phyloP scores from a whole-genome alignment of 176 grass and related monocot genomes.

The Zea luxurians region DNA sequence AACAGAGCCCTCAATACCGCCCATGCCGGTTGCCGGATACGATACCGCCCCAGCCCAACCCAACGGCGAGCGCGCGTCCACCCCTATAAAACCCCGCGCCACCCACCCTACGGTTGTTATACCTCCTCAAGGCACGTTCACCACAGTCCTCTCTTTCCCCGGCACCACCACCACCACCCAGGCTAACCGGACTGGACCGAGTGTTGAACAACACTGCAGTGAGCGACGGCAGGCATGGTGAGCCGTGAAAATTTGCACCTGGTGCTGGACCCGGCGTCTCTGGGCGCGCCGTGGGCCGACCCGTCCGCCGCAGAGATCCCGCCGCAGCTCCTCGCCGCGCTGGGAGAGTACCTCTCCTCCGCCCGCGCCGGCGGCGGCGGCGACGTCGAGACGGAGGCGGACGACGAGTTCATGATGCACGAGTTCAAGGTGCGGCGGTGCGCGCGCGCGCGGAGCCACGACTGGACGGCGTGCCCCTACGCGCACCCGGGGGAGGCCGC shows the following conservation, averaged over 20 bases:
- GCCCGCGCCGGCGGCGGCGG: neutral
- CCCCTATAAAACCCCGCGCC: neutral
- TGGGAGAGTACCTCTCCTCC: constrained; percentile 44
- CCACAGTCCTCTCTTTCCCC: too few species aligned
- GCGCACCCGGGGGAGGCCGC: constrained; percentile 94
- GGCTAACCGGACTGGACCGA: too few species aligned
- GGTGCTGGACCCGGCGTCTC: constrained; percentile 39
- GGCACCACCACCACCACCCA: too few species aligned
- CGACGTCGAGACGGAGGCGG: constrained; percentile 26
- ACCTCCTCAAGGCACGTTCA: too few species aligned
- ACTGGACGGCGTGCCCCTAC: constrained; percentile 98
- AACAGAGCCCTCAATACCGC: constrained; percentile 17
- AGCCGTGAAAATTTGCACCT: constrained; percentile 38
- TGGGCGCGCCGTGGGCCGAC: constrained; percentile 31
- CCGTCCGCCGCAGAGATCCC: constrained; percentile 35
- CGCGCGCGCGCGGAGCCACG: constrained; percentile 71
- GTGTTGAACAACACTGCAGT: too few species aligned
- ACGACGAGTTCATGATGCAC: constrained; percentile 97
- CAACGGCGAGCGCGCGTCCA: neutral
- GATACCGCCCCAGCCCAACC: neutral
- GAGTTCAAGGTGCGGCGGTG: constrained; percentile 97
- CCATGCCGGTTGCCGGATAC: neutral
- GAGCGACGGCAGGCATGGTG: constrained; percentile 16
- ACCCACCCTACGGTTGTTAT: too few species aligned
- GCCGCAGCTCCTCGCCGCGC: constrained; percentile 50